phyloP scores from a whole-genome alignment of 2,329 filamentous ascomycete genomes.

The Thermochaetoides dissita region DNA sequence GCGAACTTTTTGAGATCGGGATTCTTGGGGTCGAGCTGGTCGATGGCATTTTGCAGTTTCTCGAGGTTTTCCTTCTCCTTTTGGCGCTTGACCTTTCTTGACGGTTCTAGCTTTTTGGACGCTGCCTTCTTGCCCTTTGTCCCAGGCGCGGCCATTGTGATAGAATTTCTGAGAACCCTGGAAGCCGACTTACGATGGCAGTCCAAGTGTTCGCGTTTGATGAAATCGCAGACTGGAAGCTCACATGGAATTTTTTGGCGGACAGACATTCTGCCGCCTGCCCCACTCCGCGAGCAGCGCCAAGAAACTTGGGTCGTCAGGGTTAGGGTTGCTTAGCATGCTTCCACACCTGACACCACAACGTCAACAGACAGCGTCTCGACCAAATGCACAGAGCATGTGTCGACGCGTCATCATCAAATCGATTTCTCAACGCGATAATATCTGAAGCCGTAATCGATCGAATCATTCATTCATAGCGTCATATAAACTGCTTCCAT shows the following conservation, averaged over 20 bases:
- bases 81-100: slow-evolving; percentile 14
- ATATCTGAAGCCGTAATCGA: too few relatives aligned
- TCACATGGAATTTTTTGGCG: slow-evolving; percentile 8
- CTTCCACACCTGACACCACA: too few relatives aligned
- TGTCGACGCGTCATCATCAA: too few relatives aligned
- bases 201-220: too few relatives aligned
- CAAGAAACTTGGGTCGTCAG: not conserved
- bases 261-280: slow-evolving; percentile 11
- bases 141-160: slow-evolving; percentile 5
- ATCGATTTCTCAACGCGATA: too few relatives aligned
- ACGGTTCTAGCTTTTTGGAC: slow-evolving; percentile 7
- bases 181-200: too few relatives aligned
- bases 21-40: slow-evolving; percentile 37
- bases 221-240: not conserved
- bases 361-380: too few relatives aligned
- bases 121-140: slow-evolving; percentile 2
- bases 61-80: slow-evolving; percentile 16
- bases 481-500: too few relatives aligned
- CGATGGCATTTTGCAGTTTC: slow-evolving; percentile 15
- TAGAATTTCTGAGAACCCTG: not conserved
- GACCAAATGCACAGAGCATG: too few relatives aligned
- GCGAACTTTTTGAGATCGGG: slow-evolving; percentile 54
- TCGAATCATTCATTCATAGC: too few relatives aligned
- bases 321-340: not conserved
- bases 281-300: slow-evolving; percentile 3